Conservation (phyloP, 129 eudicot species). For the Flaveria sonorensis region DNA sequence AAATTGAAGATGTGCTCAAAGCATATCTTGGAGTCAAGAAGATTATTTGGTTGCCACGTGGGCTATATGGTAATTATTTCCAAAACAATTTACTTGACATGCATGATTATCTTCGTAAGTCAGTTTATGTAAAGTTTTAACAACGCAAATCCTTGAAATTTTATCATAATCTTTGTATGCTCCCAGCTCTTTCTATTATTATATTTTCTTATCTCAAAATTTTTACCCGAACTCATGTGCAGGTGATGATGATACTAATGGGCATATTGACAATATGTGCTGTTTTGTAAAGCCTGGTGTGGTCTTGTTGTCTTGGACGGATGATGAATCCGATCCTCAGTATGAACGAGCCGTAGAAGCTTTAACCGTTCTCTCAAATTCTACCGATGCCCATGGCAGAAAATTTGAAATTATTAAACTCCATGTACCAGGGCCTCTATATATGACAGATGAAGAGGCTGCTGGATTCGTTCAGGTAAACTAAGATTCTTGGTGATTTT, state of each 20-base stretch:
- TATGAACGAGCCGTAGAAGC: conserved; percentile 80
- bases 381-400: conserved; percentile 79
- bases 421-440: conserved; percentile 91
- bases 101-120: not conserved
- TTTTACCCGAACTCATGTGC: conserved; percentile 10
- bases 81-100: not conserved
- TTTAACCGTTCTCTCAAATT: conserved; percentile 57
- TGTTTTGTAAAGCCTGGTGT: conserved; percentile 94
- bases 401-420: conserved; percentile 74
- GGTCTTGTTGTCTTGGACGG: conserved; percentile 84
- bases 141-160: not conserved
- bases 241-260: conserved; percentile 98
- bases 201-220: not conserved
- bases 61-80: conserved; percentile 61
- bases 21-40: conserved; percentile 78
- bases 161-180: not conserved
- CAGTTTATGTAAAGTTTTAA: not conserved
- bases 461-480: conserved; percentile 70
- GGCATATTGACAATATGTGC: conserved; percentile 94
- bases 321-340: conserved; percentile 87
- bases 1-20: conserved; percentile 82
- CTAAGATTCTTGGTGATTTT: not conserved
- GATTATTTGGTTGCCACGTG: conserved; percentile 90
- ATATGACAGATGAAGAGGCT: conserved; percentile 88
- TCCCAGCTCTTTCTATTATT: not conserved